Evolutionary conservation across 2,329 filamentous ascomycete genomes (phyloP), one percentile per base, ranked within the genome.

Genomic region (Pyrenophora tritici-repentis): DNA sequence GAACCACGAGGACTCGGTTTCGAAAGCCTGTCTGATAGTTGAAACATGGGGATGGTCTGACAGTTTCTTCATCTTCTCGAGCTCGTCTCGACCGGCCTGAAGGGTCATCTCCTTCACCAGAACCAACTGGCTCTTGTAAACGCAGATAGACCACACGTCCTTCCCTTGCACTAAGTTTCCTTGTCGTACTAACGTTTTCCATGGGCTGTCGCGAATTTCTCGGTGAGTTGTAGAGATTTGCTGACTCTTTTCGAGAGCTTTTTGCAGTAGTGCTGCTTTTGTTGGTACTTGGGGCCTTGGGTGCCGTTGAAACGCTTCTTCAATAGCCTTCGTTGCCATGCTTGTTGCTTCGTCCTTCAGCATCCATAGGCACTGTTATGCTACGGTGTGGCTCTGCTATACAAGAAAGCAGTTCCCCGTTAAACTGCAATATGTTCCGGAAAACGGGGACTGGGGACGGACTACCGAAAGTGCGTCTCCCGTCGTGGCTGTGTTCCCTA

Each of bases 231-330:
- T 14, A 14, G 17, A 10, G 4, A 14, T 13, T n/a, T 18, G 14
- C 26, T 12, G 38, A 14, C 39, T 8, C 13, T 24, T 17, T 32
- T 46, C 24, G 38, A 35, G 29, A 32, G 16, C 38, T 31, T 16
- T n/a, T 7, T 41, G 22, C 12, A 41, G 9, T 9, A 41, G 22
- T 41, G 24, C 38, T 41, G 16, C 22, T 31, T 41, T 41, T n/a
- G 24, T 41, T 41, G 43, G 43, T 12, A 46, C 26, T 32, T 46
- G 13, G 14, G 43, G 43, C 20, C 43, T 31, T 24, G 13, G 36
- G 17, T 33, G 26, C 3, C 35, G 35, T 33, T 44, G 14, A 31
- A 44, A 44, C 9, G 33, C 42, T 33, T 44, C 22, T 29, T 26
- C 20, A 17, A 44, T 29, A 9, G 20, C n/a, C 8, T 18, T 39